Percentiles rank a stretch among this genome's conserved stretches.
phyloP scores from a whole-genome alignment of 495 filamentous ascomycete species.

The Parathielavia appendiculata region DNA sequence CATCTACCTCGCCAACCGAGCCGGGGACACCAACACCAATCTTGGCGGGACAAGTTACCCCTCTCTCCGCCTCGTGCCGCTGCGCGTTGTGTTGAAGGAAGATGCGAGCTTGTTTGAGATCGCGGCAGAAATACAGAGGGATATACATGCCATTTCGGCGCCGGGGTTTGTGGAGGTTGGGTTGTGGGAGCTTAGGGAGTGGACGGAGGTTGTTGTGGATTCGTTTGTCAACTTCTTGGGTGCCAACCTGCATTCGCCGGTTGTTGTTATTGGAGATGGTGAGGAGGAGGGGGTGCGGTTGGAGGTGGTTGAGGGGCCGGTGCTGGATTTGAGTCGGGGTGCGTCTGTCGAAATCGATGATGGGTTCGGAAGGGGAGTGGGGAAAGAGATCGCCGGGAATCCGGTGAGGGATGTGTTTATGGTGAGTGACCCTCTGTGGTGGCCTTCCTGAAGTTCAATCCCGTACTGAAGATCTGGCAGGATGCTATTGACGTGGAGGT shows the following conservation, averaged over 20 bases:
- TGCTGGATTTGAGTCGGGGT: background rate
- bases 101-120: constrained; percentile 14
- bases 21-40: constrained; percentile 12
- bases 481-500: constrained; percentile 53
- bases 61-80: constrained; percentile 39
- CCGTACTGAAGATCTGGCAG: constrained; percentile 29
- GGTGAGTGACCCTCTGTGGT: constrained; percentile 30
- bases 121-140: constrained; percentile 36
- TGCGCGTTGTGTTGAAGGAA: constrained; percentile 26
- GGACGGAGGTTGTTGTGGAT: constrained; percentile 44
- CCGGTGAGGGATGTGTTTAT: constrained; percentile 29
- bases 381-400: constrained; percentile 17
- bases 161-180: constrained; percentile 34
- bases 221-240: constrained; percentile 55
- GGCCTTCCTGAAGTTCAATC: too few species aligned
- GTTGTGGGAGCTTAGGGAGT: constrained; percentile 46
- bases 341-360: too few species aligned
- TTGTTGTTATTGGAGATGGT: background rate
- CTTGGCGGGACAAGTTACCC: constrained; percentile 29
- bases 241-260: constrained; percentile 17
- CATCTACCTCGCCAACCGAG: constrained; percentile 44
- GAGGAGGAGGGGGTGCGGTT: background rate
- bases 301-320: background rate
- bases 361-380: too few species aligned
- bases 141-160: constrained; percentile 37